Conservation (phyloP, 2,329 filamentous ascomycete genomes). For the Claviceps maximensis region DNA sequence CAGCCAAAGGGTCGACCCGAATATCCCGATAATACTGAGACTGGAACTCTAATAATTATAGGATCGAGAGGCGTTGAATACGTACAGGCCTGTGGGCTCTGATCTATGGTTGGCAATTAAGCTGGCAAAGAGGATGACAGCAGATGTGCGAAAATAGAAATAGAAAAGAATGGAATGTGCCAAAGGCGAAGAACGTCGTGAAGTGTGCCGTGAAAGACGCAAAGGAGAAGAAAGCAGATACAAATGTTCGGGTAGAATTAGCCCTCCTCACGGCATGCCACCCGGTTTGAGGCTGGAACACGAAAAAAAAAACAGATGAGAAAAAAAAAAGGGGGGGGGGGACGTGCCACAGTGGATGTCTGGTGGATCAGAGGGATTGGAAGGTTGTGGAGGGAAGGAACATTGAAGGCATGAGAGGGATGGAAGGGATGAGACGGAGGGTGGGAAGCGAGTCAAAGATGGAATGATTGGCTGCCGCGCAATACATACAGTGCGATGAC, state of each 20-base stretch:
- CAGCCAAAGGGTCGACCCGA: background rate
- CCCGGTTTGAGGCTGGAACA: background rate
- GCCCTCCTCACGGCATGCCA: background rate
- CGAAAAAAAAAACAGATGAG: too few species aligned
- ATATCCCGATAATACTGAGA: background rate
- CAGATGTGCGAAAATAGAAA: background rate
- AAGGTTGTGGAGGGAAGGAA: too few species aligned
- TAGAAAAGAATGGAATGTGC: constrained; percentile 4
- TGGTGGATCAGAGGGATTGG: too few species aligned
- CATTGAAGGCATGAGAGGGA: too few species aligned
- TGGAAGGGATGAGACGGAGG: too few species aligned
- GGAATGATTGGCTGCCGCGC: too few species aligned
- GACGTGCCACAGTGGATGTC: background rate
- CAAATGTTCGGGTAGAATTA: background rate
- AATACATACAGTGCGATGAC: too few species aligned
- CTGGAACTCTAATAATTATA: background rate
- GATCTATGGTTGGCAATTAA: background rate
- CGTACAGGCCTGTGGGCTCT: background rate
- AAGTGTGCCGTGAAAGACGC: background rate
- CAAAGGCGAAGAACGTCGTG: constrained; percentile 1
- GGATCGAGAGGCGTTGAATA: background rate
- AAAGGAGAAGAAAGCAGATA: background rate
- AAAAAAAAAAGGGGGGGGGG: too few species aligned
- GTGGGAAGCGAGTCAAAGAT: too few species aligned
- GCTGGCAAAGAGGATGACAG: background rate